Percentiles rank a stretch among this genome's conserved stretches.
phyloP scores from a whole-genome alignment of 306 rosid genomes.

The Neltuma alba region DNA sequence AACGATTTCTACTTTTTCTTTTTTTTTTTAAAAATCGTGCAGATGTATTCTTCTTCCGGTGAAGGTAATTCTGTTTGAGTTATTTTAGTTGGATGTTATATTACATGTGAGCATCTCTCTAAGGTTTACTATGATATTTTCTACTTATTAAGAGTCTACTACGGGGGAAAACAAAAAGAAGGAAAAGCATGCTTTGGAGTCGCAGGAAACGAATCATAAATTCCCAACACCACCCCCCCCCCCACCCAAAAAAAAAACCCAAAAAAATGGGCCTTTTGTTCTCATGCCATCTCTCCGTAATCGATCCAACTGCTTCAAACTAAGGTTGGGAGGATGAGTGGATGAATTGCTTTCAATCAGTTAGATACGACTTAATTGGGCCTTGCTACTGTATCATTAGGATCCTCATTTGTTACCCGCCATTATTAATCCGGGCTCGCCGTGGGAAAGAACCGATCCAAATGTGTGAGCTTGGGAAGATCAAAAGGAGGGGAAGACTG shows the following conservation, averaged over 20 bases:
- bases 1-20: neutral
- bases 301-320: conserved; percentile 10
- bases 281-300: neutral
- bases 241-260: no score
- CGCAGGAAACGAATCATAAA: neutral
- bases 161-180: no score
- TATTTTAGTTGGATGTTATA: no score
- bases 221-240: no score
- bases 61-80: no score
- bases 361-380: neutral
- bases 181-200: neutral
- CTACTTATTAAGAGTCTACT: neutral
- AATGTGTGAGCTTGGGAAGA: neutral
- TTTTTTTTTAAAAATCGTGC: no score
- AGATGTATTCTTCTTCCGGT: no score
- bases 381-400: neutral
- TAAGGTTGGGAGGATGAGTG: neutral
- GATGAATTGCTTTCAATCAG: neutral
- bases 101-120: no score
- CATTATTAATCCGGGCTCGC: neutral
- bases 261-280: neutral
- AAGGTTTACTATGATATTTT: no score
- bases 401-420: neutral
- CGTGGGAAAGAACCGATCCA: neutral
- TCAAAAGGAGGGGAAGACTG: neutral